These are phyloP conservation scores for Chlorella sorokiniana DNA, from an alignment of 139 green algal species.

Conservation along the genomic window DNA sequence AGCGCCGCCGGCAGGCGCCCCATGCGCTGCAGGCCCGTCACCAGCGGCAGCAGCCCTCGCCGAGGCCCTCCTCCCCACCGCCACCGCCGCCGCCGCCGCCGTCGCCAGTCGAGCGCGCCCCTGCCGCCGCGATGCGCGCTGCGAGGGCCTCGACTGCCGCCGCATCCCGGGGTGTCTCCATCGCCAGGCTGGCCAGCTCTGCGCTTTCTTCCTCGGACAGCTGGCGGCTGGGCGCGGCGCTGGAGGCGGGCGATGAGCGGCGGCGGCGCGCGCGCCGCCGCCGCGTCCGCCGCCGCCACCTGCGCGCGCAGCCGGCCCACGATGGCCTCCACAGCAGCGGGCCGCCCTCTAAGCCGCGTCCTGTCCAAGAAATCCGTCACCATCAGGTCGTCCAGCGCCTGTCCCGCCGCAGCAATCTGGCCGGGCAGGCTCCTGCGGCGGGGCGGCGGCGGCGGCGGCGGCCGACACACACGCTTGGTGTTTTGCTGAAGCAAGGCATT, in stretches of 20 bases:
- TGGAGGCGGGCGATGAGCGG: slow-evolving; percentile 1
- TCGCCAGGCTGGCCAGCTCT: slow-evolving; percentile 7
- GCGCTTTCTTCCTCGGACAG: slow-evolving; percentile 22
- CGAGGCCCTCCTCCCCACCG: slow-evolving; percentile 43
- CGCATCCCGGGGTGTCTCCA: neutral
- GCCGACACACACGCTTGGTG: too few relatives aligned
- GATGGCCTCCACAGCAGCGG: neutral
- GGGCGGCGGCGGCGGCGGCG: too few relatives aligned
- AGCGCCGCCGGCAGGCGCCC: slow-evolving; percentile 50
- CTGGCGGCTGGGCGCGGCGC: slow-evolving; percentile 9
- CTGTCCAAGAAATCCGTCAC: slow-evolving; percentile 39
- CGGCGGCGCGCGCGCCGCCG: neutral
- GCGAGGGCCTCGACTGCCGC: neutral
- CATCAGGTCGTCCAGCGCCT: slow-evolving; percentile 59
- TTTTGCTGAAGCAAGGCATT: too few relatives aligned
- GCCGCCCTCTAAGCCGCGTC: neutral
- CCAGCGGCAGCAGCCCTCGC: slow-evolving; percentile 75
- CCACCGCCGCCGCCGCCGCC: neutral
- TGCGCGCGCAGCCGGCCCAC: slow-evolving; percentile 6
- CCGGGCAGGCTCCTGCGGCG: too few relatives aligned
- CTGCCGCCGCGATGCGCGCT: neutral
- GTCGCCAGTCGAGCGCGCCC: neutral
- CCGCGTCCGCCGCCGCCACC: neutral
- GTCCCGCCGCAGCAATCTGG: slow-evolving; percentile 54
- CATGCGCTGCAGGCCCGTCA: slow-evolving; percentile 73